These are phyloP conservation scores for Xylaria nigripes DNA, from an alignment of 495 filamentous ascomycete species.

Conservation along the genomic window DNA sequence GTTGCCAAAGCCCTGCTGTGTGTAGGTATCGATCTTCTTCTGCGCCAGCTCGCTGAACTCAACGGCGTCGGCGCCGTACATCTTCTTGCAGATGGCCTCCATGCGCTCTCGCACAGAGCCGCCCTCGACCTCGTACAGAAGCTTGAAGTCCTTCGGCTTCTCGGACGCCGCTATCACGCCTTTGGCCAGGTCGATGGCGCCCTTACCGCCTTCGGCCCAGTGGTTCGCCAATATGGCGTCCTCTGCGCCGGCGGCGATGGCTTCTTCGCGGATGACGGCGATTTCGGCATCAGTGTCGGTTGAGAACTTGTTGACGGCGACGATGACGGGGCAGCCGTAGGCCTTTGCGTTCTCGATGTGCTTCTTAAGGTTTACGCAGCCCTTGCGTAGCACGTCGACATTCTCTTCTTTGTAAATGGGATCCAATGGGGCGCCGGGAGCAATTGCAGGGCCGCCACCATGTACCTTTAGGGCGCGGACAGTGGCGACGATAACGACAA, in stretches of 20 bases:
- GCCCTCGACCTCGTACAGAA: constrained; percentile 68
- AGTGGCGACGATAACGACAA: constrained; percentile 90
- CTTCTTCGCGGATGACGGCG: constrained; percentile 77
- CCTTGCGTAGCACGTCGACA: constrained; percentile 76
- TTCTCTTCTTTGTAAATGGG: constrained; percentile 91
- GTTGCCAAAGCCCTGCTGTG: constrained; percentile 81
- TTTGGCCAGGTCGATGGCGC: constrained; percentile 83
- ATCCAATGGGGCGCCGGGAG: constrained; percentile 69
- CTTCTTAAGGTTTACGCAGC: constrained; percentile 90
- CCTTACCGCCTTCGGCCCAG: constrained; percentile 92
- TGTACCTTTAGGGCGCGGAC: constrained; percentile 95
- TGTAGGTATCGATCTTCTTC: constrained; percentile 93
- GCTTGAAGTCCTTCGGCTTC: constrained; percentile 82
- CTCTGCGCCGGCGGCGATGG: constrained; percentile 84
- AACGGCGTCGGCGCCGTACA: constrained; percentile 89
- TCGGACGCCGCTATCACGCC: constrained; percentile 74
- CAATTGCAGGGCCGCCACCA: constrained; percentile 87
- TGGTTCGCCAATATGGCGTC: constrained; percentile 92
- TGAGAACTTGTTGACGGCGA: constrained; percentile 92
- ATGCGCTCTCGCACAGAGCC: constrained; percentile 83
- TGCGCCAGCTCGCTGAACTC: constrained; percentile 92
- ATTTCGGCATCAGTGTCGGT: constrained; percentile 94
- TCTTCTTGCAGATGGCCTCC: constrained; percentile 77
- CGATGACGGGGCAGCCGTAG: constrained; percentile 92
- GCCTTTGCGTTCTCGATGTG: constrained; percentile 81